Evolutionary conservation across 2,329 filamentous ascomycete species (phyloP), one percentile per base, ranked within the genome.

Genomic region (Colletotrichum endophyticum): DNA sequence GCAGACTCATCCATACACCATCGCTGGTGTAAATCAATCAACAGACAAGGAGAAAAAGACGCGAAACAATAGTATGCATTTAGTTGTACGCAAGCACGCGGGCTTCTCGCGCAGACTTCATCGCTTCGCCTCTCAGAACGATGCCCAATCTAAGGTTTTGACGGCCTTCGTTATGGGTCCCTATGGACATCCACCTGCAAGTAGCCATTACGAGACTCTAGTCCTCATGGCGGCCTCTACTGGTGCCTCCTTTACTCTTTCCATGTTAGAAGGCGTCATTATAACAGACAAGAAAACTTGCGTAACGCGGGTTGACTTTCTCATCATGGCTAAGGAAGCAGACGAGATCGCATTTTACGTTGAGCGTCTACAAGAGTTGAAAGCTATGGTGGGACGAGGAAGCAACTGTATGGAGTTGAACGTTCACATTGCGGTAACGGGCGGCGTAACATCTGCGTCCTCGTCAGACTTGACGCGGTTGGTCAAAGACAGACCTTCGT

Each of bases 141-240:
- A 49, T 25, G 30, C 8, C 59, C 28, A n/a, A 15, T 22, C 27
- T 4, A 16, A 81, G 61, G 83, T 78, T 7, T 73, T 87, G 36
- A 89, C 86, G 12, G 86, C 86, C 2, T 90, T 92, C 49, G 84
- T 92, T 3, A 84, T 88, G 2, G 91, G 91, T 0, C 91, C 91
- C 0, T 92, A 89, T 66, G 91, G 91, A n/a, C 83, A 83, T 5
- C 90, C 90, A 3, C 90, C 91, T 0, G 84, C 85, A 6, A 92
- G 90, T 89, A 86, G 92, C 67, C 85, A 89, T 1, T 93, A 89
- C 80, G 91, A 93, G 81, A 91, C 90, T 0, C 81, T 93, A 53
- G 84, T 93, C 5, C 84, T 93, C 11, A 89, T 93, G 57, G 91
- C 91, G 0, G 91, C 91, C 1, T 93, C 91, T 1, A 93, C 91